These are phyloP conservation scores for Capsicum chinense DNA, from an alignment of 257 asterid species.

Conservation along the genomic window DNA sequence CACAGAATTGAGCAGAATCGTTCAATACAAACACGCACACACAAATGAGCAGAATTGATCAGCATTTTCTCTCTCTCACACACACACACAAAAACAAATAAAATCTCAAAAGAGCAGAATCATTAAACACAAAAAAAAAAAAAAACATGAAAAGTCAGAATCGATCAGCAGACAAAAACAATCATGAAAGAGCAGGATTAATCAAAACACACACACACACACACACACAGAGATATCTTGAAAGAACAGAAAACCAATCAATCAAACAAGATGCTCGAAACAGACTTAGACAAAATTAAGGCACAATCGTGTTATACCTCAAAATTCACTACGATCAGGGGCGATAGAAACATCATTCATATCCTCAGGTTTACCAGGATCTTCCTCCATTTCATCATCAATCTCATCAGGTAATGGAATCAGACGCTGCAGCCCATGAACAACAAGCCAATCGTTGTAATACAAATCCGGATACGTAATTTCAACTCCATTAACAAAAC, in stretches of 20 bases:
- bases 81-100: too few species aligned
- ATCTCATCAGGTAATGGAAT: constrained; percentile 56
- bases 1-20: too few species aligned
- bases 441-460: constrained; percentile 54
- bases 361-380: neutral
- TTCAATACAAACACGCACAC: too few species aligned
- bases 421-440: constrained; percentile 65
- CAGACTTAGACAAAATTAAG: neutral
- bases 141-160: too few species aligned
- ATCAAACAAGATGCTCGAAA: neutral
- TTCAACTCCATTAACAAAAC: constrained; percentile 65
- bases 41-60: too few species aligned
- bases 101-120: too few species aligned
- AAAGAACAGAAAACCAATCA: neutral
- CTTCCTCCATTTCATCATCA: constrained; percentile 40
- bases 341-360: constrained; percentile 24
- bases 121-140: too few species aligned
- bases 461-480: constrained; percentile 69
- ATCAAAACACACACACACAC: too few species aligned
- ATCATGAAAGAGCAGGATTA: too few species aligned
- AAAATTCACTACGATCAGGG: constrained; percentile 44
- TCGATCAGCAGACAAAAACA: too few species aligned
- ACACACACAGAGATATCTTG: too few species aligned
- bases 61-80: too few species aligned
- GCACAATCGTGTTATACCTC: neutral